Percentiles rank a stretch among this genome's conserved stretches.
phyloP scores from a whole-genome alignment of 768 basidiomycete species.

The Auriscalpium microsporum region DNA sequence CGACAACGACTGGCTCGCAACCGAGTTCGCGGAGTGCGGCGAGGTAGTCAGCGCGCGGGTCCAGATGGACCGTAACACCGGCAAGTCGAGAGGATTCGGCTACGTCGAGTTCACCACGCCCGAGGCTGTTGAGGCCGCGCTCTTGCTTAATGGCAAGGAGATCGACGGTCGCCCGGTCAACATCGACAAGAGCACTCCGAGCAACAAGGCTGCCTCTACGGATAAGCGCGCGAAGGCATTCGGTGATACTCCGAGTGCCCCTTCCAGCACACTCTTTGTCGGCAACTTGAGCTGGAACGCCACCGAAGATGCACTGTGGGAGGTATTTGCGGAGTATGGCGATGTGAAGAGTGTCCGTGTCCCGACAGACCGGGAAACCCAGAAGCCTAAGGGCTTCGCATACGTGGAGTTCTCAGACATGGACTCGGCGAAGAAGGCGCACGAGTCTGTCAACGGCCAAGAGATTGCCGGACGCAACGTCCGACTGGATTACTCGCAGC shows the following conservation, averaged over 20 bases:
- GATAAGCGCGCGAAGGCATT: slow-evolving; percentile 73
- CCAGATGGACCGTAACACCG: slow-evolving; percentile 72
- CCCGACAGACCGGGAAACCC: slow-evolving; percentile 88
- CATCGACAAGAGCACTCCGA: slow-evolving; percentile 64
- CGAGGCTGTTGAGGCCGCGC: slow-evolving; percentile 72
- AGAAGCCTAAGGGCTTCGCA: slow-evolving; percentile 88
- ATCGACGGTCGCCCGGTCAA: slow-evolving; percentile 88
- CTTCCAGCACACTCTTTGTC: slow-evolving; percentile 77
- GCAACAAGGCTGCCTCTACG: slow-evolving; percentile 41
- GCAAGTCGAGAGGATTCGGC: slow-evolving; percentile 79
- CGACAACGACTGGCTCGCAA: slow-evolving; percentile 89
- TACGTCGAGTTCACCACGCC: slow-evolving; percentile 69
- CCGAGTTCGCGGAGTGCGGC: slow-evolving; percentile 85
- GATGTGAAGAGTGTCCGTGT: slow-evolving; percentile 79
- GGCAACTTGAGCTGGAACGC: slow-evolving; percentile 82
- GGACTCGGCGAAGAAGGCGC: slow-evolving; percentile 74
- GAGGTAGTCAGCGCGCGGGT: slow-evolving; percentile 88
- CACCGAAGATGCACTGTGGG: slow-evolving; percentile 81
- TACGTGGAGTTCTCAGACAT: slow-evolving; percentile 91
- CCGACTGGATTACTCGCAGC: slow-evolving; percentile 70
- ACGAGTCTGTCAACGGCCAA: slow-evolving; percentile 53
- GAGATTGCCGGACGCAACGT: slow-evolving; percentile 78
- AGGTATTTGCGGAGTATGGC: slow-evolving; percentile 82
- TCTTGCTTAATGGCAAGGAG: slow-evolving; percentile 74
- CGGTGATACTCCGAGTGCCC: slow-evolving; percentile 58